Percentiles rank a stretch among this genome's conserved stretches.
Conservation (phyloP, 495 filamentous ascomycete genomes). For the Aspergillus olivimuriae region DNA sequence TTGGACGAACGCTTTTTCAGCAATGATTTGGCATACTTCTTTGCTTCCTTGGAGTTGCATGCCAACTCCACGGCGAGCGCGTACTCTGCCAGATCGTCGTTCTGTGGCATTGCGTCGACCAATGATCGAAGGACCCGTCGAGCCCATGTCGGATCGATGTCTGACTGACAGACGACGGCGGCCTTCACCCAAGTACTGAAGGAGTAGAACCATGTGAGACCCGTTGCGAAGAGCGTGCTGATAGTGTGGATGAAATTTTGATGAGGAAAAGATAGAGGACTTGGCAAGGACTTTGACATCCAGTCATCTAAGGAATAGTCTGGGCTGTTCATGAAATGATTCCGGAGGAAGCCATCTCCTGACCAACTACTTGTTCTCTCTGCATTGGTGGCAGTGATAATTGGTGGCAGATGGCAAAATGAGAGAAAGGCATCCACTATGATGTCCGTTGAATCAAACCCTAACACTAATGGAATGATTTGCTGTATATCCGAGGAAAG, state of each 20-base stretch:
- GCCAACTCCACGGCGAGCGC: constrained; percentile 61
- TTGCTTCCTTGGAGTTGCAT: constrained; percentile 48
- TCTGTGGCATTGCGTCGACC: constrained; percentile 26
- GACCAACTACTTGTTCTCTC: constrained; percentile 28
- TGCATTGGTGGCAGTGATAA: constrained; percentile 16
- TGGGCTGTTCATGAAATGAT: constrained; percentile 29
- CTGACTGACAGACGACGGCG: constrained; percentile 8
- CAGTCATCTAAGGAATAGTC: constrained; percentile 21
- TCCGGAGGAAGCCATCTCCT: constrained; percentile 41
- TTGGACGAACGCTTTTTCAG: constrained; percentile 61
- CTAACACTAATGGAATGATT: constrained; percentile 50
- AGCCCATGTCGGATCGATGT: constrained; percentile 41
- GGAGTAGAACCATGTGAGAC: constrained; percentile 36
- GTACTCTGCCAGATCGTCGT: constrained; percentile 61
- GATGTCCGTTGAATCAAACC: constrained; percentile 21
- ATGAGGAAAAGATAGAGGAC: constrained; percentile 19
- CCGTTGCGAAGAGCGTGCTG: constrained; percentile 35
- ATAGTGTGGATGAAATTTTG: constrained; percentile 28
- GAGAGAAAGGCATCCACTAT: constrained; percentile 62
- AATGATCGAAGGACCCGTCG: constrained; percentile 51
- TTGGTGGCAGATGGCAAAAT: constrained; percentile 62
- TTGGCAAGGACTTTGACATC: constrained; percentile 9
- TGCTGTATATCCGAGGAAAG: constrained; percentile 70
- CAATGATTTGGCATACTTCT: constrained; percentile 64
- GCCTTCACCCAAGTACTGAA: constrained; percentile 27